Base-by-base conservation (phyloP, 1,139 yeast species). In the Eremothecium cymbalariae region DNA sequence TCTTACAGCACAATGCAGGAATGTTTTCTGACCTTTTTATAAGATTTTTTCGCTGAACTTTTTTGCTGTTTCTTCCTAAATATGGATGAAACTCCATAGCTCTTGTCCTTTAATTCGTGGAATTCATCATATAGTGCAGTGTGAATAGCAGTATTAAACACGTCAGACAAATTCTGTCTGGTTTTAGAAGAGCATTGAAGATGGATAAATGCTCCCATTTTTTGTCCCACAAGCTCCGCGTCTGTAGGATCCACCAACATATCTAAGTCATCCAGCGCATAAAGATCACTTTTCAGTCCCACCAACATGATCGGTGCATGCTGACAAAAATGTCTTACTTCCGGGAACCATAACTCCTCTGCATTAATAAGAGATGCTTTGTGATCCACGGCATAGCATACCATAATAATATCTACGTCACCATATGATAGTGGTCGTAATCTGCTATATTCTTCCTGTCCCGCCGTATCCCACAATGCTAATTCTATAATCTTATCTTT, bases 381-480 rank as follows among this genome's bases (percentile, higher is more conserved):
- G 38, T 71, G 72, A 46, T 79, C 82, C 19, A 84, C 67, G 1
- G 93, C 68, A 57, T 83, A 86, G 41, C 95, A 86, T 7, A 85
- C 65, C 43, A 86, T 63, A 16, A 85, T 59, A 2, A 85, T 60
- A 55, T 84, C 83, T 3, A 79, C 86, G 46, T 82, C 94, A 7
- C 90, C 86, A 55, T 86, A 86, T 40, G 84, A 73, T 38, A 86
- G 65, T 7, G 95, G 93, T 45, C 96, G 65, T 41, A 85, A 63
- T 38, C 95, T 62, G 56, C 82, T 94, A 55, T 84, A 85, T 56
- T 84, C 94, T 59, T 85, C 95, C 59, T 85, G 95, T 3, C 95
- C 95, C 0, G 95, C 95, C 0, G 96, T 85, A 58, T 88, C 97
- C 94, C 94, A 83, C 29, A 84, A 60, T 18, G 82, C 90, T 51